These are phyloP conservation scores for Talaromyces proteolyticus DNA, from an alignment of 495 filamentous ascomycete species.

Conservation along the genomic window DNA sequence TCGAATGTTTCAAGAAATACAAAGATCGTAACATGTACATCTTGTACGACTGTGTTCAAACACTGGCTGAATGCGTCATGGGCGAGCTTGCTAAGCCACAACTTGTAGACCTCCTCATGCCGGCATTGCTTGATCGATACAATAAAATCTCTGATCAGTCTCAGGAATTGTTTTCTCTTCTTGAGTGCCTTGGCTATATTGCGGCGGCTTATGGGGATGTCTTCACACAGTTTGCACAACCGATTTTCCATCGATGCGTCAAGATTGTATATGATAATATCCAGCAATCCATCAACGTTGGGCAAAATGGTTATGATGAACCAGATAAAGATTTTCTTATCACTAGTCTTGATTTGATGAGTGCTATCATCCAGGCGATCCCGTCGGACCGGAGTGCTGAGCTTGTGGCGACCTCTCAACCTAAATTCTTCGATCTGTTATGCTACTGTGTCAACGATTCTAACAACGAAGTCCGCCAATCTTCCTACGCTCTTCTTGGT, in stretches of 20 bases:
- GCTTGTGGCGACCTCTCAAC: conserved; percentile 68
- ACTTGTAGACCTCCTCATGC: conserved; percentile 84
- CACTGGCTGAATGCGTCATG: conserved; percentile 87
- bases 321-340: conserved; percentile 98
- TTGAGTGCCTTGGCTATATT: conserved; percentile 94
- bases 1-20: conserved; percentile 86
- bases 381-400: conserved; percentile 66
- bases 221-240: conserved; percentile 77
- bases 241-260: conserved; percentile 81
- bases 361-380: conserved; percentile 89
- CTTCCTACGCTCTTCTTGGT: conserved; percentile 89
- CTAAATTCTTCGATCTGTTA: conserved; percentile 83
- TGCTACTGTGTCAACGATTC: conserved; percentile 89
- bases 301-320: conserved; percentile 63
- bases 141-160: conserved; percentile 83
- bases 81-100: conserved; percentile 69
- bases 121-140: conserved; percentile 86
- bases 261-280: conserved; percentile 89
- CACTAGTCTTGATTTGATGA: conserved; percentile 91
- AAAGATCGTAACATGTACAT: conserved; percentile 99
- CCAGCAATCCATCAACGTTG: conserved; percentile 62
- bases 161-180: conserved; percentile 85
- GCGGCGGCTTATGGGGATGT: conserved; percentile 77
- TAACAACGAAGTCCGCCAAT: conserved; percentile 91
- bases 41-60: conserved; percentile 98